These are phyloP conservation scores for Volvox reticuliferus DNA, from an alignment of 139 green algal species.

Conservation along the genomic window DNA sequence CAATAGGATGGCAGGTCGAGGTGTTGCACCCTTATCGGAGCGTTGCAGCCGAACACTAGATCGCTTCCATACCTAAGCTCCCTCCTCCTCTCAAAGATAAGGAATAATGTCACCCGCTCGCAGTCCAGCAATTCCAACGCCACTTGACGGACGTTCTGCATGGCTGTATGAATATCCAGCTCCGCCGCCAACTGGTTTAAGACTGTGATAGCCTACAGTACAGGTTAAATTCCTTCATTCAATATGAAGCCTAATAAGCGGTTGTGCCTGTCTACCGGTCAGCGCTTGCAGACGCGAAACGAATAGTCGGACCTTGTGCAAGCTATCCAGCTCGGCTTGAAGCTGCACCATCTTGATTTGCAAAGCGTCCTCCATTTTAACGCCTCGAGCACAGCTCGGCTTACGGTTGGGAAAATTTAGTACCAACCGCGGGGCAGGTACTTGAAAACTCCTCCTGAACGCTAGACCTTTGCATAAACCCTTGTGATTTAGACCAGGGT, in stretches of 20 bases:
- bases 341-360: conserved; percentile 13
- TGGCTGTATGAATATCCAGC: conserved; percentile 71
- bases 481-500: background rate
- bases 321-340: conserved; percentile 32
- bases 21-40: background rate
- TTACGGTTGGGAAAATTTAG: background rate
- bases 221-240: background rate
- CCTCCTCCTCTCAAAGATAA: conserved; percentile 61
- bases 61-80: conserved; percentile 64
- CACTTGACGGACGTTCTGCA: conserved; percentile 67
- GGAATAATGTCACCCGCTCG: conserved; percentile 74
- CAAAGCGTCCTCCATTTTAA: conserved; percentile 24
- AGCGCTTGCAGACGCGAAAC: conserved; percentile 1
- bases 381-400: background rate
- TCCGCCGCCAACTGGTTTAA: conserved; percentile 71
- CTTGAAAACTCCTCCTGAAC: background rate
- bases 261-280: background rate
- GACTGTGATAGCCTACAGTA: conserved; percentile 65
- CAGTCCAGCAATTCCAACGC: conserved; percentile 76
- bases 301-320: conserved; percentile 39
- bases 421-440: background rate
- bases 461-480: background rate
- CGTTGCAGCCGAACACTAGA: background rate
- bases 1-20: background rate
- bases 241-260: background rate